These are phyloP conservation scores for Ammopiptanthus mongolicus DNA, from an alignment of 306 rosid genomes.

Conservation along the genomic window DNA sequence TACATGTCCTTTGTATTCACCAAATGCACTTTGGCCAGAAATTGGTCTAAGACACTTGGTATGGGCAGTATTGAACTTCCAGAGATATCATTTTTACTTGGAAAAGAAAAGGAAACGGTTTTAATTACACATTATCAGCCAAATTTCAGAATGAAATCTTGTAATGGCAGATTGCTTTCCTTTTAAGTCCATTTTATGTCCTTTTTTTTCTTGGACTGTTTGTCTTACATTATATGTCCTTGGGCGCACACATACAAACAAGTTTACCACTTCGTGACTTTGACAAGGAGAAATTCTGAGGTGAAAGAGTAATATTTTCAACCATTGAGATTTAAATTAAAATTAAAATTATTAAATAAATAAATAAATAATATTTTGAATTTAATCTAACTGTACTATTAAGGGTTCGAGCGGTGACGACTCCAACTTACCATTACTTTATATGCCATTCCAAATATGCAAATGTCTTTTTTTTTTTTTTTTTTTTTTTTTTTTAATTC, in stretches of 20 bases:
- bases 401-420: too few relatives aligned
- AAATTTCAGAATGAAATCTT: background rate
- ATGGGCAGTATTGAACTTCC: constrained; percentile 63
- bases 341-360: too few relatives aligned
- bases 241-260: background rate
- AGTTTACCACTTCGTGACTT: too few relatives aligned
- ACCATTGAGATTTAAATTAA: too few relatives aligned
- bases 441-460: too few relatives aligned
- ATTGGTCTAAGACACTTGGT: constrained; percentile 60
- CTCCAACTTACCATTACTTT: too few relatives aligned
- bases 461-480: too few relatives aligned
- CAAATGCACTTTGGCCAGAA: constrained; percentile 76
- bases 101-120: constrained; percentile 56
- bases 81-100: constrained; percentile 46
- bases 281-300: too few relatives aligned
- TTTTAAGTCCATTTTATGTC: background rate
- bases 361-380: too few relatives aligned
- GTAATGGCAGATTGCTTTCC: background rate
- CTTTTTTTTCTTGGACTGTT: background rate
- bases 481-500: too few relatives aligned
- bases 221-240: background rate
- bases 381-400: too few relatives aligned
- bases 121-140: background rate
- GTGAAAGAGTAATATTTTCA: too few relatives aligned
- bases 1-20: constrained; percentile 56